phyloP scores from a whole-genome alignment of 2,329 filamentous ascomycete genomes.

The Colletotrichum sp. region DNA sequence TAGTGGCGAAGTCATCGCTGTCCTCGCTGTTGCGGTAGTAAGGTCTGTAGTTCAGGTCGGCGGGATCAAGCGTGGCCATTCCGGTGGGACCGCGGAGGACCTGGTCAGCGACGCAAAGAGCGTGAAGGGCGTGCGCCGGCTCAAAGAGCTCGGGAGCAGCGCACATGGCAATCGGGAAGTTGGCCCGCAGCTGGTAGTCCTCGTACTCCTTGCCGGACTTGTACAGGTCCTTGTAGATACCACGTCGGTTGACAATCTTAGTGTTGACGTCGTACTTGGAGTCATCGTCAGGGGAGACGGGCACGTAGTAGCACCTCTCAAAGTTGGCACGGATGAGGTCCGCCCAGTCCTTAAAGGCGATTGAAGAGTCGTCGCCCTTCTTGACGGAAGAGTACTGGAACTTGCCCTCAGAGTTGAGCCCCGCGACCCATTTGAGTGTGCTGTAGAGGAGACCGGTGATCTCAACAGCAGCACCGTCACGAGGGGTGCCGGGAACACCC shows the following conservation, averaged over 20 bases:
- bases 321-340: constrained; percentile 82
- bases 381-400: constrained; percentile 79
- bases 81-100: constrained; percentile 85
- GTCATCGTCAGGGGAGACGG: constrained; percentile 73
- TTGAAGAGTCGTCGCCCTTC: constrained; percentile 60
- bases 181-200: constrained; percentile 94
- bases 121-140: constrained; percentile 75
- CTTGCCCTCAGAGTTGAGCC: constrained; percentile 69
- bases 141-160: constrained; percentile 91
- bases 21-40: constrained; percentile 97
- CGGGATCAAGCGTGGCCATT: constrained; percentile 94
- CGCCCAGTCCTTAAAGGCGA: constrained; percentile 83
- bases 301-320: constrained; percentile 91
- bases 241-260: constrained; percentile 82
- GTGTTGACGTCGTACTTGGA: constrained; percentile 80
- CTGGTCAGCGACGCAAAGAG: constrained; percentile 80
- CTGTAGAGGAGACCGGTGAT: constrained; percentile 95
- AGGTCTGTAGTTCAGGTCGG: constrained; percentile 90
- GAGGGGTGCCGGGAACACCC: constrained; percentile 92
- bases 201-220: constrained; percentile 93
- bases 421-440: constrained; percentile 79
- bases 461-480: constrained; percentile 93
- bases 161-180: constrained; percentile 95
- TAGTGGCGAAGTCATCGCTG: constrained; percentile 86
- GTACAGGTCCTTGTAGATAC: constrained; percentile 98